These are phyloP conservation scores for Apiospora marii DNA, from an alignment of 2,329 filamentous ascomycete genomes.

Conservation along the genomic window DNA sequence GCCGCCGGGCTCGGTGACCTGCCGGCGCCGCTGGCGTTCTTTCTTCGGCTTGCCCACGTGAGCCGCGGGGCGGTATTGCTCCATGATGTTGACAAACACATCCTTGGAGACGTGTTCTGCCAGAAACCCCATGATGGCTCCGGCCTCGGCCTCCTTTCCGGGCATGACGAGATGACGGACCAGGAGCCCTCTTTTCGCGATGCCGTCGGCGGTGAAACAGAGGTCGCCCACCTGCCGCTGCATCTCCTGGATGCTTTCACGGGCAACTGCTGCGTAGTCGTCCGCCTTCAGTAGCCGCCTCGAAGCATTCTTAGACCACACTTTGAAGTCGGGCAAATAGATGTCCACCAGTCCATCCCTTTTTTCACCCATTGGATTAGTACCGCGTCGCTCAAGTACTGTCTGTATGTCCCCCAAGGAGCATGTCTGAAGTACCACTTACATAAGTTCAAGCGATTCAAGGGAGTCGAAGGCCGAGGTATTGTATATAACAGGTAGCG, in stretches of 20 bases:
- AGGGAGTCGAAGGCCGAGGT: constrained; percentile 83
- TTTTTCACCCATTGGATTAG: neutral
- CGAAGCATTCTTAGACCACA: constrained; percentile 73
- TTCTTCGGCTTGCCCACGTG: constrained; percentile 76
- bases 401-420: neutral
- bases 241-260: constrained; percentile 82
- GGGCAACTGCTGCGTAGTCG: constrained; percentile 75
- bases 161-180: constrained; percentile 88
- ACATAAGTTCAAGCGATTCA: constrained; percentile 72
- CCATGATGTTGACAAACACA: constrained; percentile 86
- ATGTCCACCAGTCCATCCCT: constrained; percentile 80
- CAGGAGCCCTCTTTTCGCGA: constrained; percentile 79
- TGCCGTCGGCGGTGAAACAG: constrained; percentile 81
- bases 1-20: constrained; percentile 29
- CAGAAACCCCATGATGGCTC: constrained; percentile 78
- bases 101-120: constrained; percentile 76
- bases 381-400: neutral
- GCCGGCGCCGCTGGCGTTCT: constrained; percentile 32
- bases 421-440: neutral
- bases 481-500: constrained; percentile 83
- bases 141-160: constrained; percentile 76
- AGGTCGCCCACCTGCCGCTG: constrained; percentile 83
- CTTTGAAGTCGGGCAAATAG: constrained; percentile 89
- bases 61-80: constrained; percentile 83
- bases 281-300: constrained; percentile 80